These are phyloP conservation scores for Aureobasidium leucospermi DNA, from an alignment of 2,329 filamentous ascomycete species.

Conservation along the genomic window DNA sequence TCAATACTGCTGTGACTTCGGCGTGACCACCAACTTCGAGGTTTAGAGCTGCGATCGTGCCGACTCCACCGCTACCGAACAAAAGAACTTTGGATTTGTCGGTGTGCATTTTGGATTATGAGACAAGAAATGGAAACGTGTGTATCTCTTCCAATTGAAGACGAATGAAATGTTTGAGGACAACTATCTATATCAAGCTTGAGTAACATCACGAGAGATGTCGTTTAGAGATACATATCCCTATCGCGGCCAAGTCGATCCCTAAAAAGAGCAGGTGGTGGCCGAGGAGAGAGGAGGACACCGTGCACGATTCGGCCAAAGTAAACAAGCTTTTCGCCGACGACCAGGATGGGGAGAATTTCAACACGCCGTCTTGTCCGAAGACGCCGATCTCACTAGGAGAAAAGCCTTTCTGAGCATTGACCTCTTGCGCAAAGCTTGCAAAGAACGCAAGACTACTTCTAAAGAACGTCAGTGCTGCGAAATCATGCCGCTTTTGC, in stretches of 20 bases:
- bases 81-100: conserved; percentile 37
- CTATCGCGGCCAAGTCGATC: conserved; percentile 6
- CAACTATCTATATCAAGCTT: conserved; percentile 7
- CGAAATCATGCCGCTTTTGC: background rate
- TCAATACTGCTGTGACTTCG: conserved; percentile 47
- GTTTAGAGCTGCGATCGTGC: conserved; percentile 49
- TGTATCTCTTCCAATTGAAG: background rate
- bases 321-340: background rate
- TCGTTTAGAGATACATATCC: background rate
- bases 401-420: conserved; percentile 4
- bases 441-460: background rate
- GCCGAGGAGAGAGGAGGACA: background rate
- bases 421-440: background rate
- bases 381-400: background rate
- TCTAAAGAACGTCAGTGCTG: background rate
- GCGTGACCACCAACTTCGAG: conserved; percentile 46
- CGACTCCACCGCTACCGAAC: conserved; percentile 50
- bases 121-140: background rate
- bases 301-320: background rate
- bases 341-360: background rate
- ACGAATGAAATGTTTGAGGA: background rate
- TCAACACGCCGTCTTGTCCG: conserved; percentile 3
- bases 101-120: background rate
- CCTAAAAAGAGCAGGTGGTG: background rate
- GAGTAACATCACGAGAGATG: background rate